Percentiles rank a stretch among this genome's conserved stretches.
phyloP scores from a whole-genome alignment of 306 rosid genomes.

The Cicer judaicum region DNA sequence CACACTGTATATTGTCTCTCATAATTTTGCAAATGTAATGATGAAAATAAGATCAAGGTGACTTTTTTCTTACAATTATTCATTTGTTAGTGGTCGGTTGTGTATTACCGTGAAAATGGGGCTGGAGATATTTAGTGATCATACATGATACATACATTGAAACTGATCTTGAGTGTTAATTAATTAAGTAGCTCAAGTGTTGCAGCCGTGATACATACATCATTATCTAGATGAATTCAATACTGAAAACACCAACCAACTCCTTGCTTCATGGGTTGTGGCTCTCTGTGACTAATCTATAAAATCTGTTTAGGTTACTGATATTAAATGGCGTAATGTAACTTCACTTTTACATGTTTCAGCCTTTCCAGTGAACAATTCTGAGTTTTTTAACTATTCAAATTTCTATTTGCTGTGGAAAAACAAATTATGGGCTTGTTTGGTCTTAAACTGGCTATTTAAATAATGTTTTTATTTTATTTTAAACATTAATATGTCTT shows the following conservation, averaged over 20 bases:
- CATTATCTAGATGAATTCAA: slow-evolving; percentile 5
- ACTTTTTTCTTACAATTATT: background rate
- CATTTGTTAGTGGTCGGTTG: background rate
- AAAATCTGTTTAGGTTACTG: slow-evolving; percentile 34
- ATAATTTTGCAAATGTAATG: slow-evolving; percentile 20
- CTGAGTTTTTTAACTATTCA: slow-evolving; percentile 2
- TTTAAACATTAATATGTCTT: slow-evolving; percentile 27
- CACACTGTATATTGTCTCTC: background rate
- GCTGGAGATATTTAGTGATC: background rate
- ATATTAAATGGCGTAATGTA: slow-evolving; percentile 22
- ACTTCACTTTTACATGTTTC: slow-evolving; percentile 32
- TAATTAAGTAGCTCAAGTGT: slow-evolving; percentile 7
- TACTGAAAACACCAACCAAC: slow-evolving; percentile 34
- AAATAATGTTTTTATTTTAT: background rate
- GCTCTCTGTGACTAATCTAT: slow-evolving; percentile 15
- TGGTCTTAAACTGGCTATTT: slow-evolving; percentile 34
- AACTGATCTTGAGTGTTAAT: slow-evolving; percentile 10
- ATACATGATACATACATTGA: background rate
- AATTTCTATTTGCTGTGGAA: slow-evolving; percentile 24
- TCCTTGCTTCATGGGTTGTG: slow-evolving; percentile 30
- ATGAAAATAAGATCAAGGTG: slow-evolving; percentile 13
- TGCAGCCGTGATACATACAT: slow-evolving; percentile 19
- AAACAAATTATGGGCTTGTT: slow-evolving; percentile 39
- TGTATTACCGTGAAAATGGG: background rate
- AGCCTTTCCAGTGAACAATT: slow-evolving; percentile 6